Conservation (phyloP, 345 rosid genomes). For the Geranium brycei region DNA sequence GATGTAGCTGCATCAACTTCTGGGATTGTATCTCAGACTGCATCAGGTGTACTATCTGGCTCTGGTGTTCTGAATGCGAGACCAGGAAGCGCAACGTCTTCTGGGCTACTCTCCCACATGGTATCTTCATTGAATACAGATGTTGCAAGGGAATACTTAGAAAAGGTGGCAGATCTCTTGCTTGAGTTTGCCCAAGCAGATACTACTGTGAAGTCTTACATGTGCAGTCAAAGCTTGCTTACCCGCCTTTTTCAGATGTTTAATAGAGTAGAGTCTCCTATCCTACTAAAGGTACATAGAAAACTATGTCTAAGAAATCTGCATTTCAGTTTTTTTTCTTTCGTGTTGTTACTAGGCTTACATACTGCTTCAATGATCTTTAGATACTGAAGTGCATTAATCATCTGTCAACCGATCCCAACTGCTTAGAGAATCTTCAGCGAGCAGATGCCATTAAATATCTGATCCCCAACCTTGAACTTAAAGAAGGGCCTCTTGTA, state of each 20-base stretch:
- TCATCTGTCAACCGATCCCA: conserved; percentile 82
- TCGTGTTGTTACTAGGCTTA: not conserved
- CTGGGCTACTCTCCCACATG: conserved; percentile 84
- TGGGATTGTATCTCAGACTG: conserved; percentile 80
- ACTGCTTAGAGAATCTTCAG: conserved; percentile 94
- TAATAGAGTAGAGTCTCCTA: conserved; percentile 73
- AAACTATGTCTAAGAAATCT: not conserved
- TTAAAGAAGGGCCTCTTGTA: conserved; percentile 77
- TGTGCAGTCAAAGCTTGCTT: conserved; percentile 93
- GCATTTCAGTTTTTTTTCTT: not conserved
- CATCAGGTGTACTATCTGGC: conserved; percentile 92
- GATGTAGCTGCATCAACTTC: conserved; percentile 71
- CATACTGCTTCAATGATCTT: not conserved
- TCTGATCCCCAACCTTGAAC: conserved; percentile 90
- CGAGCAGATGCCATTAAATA: conserved; percentile 90
- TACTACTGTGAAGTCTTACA: conserved; percentile 72
- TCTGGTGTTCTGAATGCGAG: conserved; percentile 96
- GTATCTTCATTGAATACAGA: conserved; percentile 82
- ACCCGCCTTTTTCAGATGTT: conserved; percentile 89
- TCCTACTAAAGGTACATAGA: conserved; percentile 59
- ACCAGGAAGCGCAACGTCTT: conserved; percentile 92
- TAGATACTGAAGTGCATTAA: conserved; percentile 79
- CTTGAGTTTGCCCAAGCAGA: conserved; percentile 98
- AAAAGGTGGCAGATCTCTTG: conserved; percentile 91
- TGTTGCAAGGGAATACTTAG: conserved; percentile 86